Base-by-base conservation (phyloP, 306 rosid genomes). In the Urtica urens region DNA sequence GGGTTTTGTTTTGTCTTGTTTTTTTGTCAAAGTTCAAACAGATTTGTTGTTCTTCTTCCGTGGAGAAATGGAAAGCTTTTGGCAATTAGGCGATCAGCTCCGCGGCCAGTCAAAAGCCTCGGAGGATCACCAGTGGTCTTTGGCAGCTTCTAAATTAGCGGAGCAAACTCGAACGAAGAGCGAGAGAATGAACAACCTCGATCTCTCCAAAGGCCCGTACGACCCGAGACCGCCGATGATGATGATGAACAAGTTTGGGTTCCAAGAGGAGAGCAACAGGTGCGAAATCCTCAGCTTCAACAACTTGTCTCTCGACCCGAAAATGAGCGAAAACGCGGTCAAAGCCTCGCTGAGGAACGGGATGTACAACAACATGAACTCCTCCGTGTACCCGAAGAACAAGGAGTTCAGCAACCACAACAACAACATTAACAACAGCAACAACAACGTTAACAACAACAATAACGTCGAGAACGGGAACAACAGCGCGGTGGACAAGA, bases 41-140 rank as follows among this genome's bases (percentile, higher is more conserved):
- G n/a, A n/a, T n/a, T n/a, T 26, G 51, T 51, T 42, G 79, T 70
- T 46, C 72, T 72, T 73, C 66, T 67, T 54, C 69, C 64, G 82
- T 82, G 87, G 99, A 79, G 55, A 80, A 44, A 62, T 81, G 71
- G 59, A 67, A 48, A 85, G 94, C 83, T 92, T 79, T 63, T 92
- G 96, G 96, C 99, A 92, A 52, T 63, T 92, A 68, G 96, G 96
- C 5, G 96, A 85, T 25, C 94, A 92, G 66, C 99, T 92, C 47
- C 96, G 99, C 4, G 99, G 96, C 47, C 99, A 85, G 70, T 69
- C 87, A 1, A 92, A 84, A 73, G 75, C 69, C 22, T 77, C 96
- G 3, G 99, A 92, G 70, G 99, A 92, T 77, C 81, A 92, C 67
- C 80, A 82, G 62, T 92, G 99, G 99, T 60, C 70, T 5, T 60